These are phyloP conservation scores for Sanguinoderma infundibulare DNA, from an alignment of 1,284 basidiomycete genomes.

Conservation along the genomic window DNA sequence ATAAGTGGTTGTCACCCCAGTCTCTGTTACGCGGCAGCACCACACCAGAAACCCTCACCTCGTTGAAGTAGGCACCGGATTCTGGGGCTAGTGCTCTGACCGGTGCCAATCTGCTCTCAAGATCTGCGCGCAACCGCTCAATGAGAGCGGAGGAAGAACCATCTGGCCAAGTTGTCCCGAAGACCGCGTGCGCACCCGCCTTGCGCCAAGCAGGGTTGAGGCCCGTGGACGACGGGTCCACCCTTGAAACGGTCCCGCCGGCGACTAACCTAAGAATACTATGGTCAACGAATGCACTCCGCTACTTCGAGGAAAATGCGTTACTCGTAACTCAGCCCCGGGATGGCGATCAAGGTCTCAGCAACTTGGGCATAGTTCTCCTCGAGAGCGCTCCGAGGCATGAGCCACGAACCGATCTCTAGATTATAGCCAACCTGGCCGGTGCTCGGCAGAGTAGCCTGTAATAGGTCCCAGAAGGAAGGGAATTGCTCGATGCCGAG, in stretches of 20 bases:
- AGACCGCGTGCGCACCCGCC: slow-evolving; percentile 35
- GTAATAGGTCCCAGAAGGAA: slow-evolving; percentile 35
- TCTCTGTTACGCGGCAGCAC: background rate
- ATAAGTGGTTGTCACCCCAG: no score
- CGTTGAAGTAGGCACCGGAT: slow-evolving; percentile 45
- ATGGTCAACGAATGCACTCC: background rate
- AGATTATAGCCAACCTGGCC: slow-evolving; percentile 15
- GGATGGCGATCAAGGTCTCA: slow-evolving; percentile 29
- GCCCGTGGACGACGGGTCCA: slow-evolving; percentile 41
- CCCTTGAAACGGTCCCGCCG: slow-evolving; percentile 43
- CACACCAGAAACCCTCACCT: slow-evolving; percentile 33
- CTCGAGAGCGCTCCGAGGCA: slow-evolving; percentile 36
- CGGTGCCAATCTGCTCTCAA: slow-evolving; percentile 25
- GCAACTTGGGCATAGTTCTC: slow-evolving; percentile 33
- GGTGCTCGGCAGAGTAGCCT: slow-evolving; percentile 5
- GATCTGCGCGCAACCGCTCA: slow-evolving; percentile 1
- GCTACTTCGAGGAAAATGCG: background rate
- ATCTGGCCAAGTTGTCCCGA: slow-evolving; percentile 37
- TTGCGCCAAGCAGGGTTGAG: slow-evolving; percentile 50
- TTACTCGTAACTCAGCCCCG: slow-evolving; percentile 20
- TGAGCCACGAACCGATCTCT: slow-evolving; percentile 41
- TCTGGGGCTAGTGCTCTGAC: slow-evolving; percentile 30
- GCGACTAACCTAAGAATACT: slow-evolving; percentile 36
- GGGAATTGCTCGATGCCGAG: slow-evolving; percentile 29
- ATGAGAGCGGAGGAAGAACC: slow-evolving; percentile 32